Evolutionary conservation across 495 filamentous ascomycete genomes (phyloP).

Genomic region (Corynascus novoguineensis): DNA sequence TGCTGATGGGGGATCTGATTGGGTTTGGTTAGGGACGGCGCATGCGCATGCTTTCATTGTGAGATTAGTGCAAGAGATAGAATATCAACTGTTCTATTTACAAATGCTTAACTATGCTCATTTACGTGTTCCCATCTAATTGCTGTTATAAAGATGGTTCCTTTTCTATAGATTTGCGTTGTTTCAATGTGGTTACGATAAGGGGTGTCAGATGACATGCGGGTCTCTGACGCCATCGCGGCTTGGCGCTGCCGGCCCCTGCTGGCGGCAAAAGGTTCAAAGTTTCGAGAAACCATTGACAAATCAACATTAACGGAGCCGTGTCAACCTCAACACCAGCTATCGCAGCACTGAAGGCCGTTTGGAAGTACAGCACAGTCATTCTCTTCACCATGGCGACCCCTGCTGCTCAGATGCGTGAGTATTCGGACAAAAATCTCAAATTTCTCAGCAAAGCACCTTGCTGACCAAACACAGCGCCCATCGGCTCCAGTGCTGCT

Average conservation of each 20-base stretch:
- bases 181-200: slow-evolving; percentile 10
- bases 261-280: slow-evolving; percentile 13
- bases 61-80: no score
- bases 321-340: background rate
- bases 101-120: background rate
- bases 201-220: slow-evolving; percentile 25
- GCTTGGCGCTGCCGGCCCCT: slow-evolving; percentile 21
- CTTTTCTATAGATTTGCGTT: background rate
- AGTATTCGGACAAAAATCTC: slow-evolving; percentile 9
- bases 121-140: background rate
- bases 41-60: background rate
- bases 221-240: slow-evolving; percentile 16
- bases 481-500: slow-evolving; percentile 25
- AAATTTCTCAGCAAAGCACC: background rate
- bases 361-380: background rate
- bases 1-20: slow-evolving; percentile 56
- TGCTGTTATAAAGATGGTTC: background rate
- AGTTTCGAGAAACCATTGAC: slow-evolving; percentile 21
- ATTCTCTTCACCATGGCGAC: slow-evolving; percentile 29
- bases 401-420: slow-evolving; percentile 32
- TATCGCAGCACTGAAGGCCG: background rate
- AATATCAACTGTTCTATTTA: background rate
- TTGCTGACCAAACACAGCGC: slow-evolving; percentile 20
- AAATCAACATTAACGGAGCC: slow-evolving; percentile 21
- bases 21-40: slow-evolving; percentile 27